Evolutionary conservation across 2,329 filamentous ascomycete genomes (phyloP).

Genomic region (Paecilomyces sp.): DNA sequence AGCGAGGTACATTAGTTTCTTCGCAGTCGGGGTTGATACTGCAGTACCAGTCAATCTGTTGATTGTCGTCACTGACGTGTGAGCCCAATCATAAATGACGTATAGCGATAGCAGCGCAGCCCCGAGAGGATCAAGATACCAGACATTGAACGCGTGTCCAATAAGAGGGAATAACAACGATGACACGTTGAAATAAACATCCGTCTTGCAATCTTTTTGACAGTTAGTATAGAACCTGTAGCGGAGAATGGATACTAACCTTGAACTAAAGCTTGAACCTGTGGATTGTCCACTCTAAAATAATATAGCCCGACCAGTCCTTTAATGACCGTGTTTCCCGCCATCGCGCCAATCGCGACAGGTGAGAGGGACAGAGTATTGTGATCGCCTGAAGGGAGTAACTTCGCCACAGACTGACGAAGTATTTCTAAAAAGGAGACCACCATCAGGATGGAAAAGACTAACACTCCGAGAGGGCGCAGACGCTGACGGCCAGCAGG

Average conservation of each 20-base stretch:
- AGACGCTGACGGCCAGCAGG: neutral
- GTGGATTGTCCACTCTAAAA: neutral
- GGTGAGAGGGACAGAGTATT: neutral
- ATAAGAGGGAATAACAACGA: neutral
- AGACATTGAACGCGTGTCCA: neutral
- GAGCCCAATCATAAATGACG: neutral
- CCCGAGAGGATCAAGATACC: neutral
- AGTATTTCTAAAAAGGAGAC: neutral
- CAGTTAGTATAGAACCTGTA: neutral
- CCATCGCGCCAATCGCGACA: neutral
- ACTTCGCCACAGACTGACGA: neutral
- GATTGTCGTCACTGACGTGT: neutral
- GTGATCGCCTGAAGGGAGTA: neutral
- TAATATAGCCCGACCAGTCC: neutral
- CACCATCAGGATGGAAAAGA: neutral
- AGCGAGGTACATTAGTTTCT: neutral
- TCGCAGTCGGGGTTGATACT: neutral
- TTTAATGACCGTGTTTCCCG: neutral
- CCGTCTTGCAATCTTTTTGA: neutral
- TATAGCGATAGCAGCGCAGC: neutral
- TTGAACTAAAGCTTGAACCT: neutral
- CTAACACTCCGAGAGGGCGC: neutral
- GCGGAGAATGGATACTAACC: neutral
- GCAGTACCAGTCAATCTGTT: neutral
- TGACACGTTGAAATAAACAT: neutral